phyloP scores from a whole-genome alignment of 345 rosid species.

The Zanthoxylum bungeanum region DNA sequence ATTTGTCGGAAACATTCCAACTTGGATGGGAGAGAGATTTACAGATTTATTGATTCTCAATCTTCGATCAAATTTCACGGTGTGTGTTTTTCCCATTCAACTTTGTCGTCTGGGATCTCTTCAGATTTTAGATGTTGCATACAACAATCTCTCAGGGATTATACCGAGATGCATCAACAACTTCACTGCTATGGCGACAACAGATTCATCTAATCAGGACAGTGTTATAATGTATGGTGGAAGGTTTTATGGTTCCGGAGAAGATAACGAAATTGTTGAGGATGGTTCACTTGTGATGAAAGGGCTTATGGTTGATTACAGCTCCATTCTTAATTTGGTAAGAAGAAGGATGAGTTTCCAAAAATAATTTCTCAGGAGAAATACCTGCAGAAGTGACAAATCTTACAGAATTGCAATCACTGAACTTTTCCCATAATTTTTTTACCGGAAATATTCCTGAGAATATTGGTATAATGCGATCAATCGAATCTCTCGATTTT shows the following conservation, averaged over 20 bases:
- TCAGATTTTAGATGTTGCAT: not conserved
- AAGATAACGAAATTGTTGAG: not conserved
- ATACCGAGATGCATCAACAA: not conserved
- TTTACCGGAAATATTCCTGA: not conserved
- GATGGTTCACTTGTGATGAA: not conserved
- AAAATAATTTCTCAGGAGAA: not conserved
- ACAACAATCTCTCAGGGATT: not conserved
- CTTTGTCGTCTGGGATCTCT: not conserved
- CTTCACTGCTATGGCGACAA: not conserved
- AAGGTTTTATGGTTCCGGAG: too few species aligned
- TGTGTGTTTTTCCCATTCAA: not conserved
- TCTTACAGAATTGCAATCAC: not conserved
- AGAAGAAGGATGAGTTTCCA: not conserved
- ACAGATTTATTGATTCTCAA: too few species aligned
- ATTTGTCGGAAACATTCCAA: too few species aligned
- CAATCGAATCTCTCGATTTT: not conserved
- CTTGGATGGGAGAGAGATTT: too few species aligned
- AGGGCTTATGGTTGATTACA: not conserved
- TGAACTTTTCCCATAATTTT: not conserved
- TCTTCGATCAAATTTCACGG: not conserved
- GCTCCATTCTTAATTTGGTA: not conserved
- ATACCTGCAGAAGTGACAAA: not conserved
- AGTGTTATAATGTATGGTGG: not conserved
- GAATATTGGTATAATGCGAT: too few species aligned
- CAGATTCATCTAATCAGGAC: fast-evolving